Evolutionary conservation across 1,284 basidiomycete genomes (phyloP), one percentile per base, ranked within the genome.

Genomic region (Chiua sp.): DNA sequence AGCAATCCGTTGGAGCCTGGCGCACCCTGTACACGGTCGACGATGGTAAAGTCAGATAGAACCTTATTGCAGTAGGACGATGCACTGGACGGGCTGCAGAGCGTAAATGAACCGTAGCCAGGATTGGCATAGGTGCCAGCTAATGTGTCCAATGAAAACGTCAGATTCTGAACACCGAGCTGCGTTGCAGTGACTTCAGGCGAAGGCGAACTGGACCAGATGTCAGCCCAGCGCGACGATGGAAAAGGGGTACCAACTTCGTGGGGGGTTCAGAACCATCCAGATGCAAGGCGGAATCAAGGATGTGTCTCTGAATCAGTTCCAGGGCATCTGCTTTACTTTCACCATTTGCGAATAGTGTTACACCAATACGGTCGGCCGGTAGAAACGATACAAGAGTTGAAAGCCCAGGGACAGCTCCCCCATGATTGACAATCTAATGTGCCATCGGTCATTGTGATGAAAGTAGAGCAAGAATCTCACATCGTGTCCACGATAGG

Each of bases 401-500:
- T 13, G 69, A 68, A n/a, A 74, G 61, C 3, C 75, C 76, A 7
- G 73, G 73, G 44, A 72, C 46, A 15, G 61, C 57, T 6, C 77
- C 77, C 0, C 52, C 4, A 50, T 76, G 77, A 49, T 56, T 57
- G 8, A 77, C 56, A 10, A 72, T 52, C 74, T 76, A 7, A 7
- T 22, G 8, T 7, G 4, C 7, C 1, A 37, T 53, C 10, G 48
- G 55, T n/a, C 42, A 42, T 51, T 18, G 3, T 30, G n/a, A 39
- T 20, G n/a, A 10, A 32, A 16, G 3, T 32, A 16, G 18, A 46
- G 11, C 11, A 13, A 61, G 22, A 20, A 20, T 30, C 63, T 59
- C 54, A 77, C 77, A 18, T 78, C 73, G 35, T 79, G 72, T 0
- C 74, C 77, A 8, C 64, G 66, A 53, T 75, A 77, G 2, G 76